Evolutionary conservation across 192 early-diverging fungal species (phyloP).

Genomic region (Ambispora gerdemannii): DNA sequence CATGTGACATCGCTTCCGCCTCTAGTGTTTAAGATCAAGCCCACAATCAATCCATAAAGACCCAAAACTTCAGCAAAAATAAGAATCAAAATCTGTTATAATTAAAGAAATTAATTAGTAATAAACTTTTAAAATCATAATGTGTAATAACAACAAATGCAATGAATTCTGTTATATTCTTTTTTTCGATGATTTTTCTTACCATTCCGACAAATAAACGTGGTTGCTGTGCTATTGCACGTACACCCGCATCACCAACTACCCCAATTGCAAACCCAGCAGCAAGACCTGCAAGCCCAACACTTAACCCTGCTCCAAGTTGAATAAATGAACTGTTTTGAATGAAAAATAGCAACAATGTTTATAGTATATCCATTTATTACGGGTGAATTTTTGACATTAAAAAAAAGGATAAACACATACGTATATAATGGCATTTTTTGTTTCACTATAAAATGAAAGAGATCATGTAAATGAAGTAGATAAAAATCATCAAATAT

Average conservation of each 20-base stretch:
- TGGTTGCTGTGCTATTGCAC: conserved; percentile 77
- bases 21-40: conserved; percentile 84
- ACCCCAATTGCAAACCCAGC: conserved; percentile 91
- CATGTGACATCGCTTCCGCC: conserved; percentile 33
- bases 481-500: conserved; percentile 31
- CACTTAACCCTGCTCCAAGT: conserved; percentile 75
- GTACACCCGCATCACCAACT: conserved; percentile 85
- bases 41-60: conserved; percentile 83
- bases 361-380: neutral
- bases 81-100: conserved; percentile 66
- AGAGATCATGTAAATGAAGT: neutral
- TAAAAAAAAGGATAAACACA: conserved; percentile 10
- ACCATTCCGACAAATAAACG: conserved; percentile 81
- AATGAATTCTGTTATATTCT: neutral
- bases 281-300: conserved; percentile 80
- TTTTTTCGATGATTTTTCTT: neutral
- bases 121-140: neutral
- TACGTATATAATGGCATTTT: conserved; percentile 65
- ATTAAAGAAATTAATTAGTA: neutral
- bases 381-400: neutral
- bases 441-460: conserved; percentile 33
- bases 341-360: neutral
- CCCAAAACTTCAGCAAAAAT: conserved; percentile 90
- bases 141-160: neutral
- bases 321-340: conserved; percentile 66